phyloP scores from a whole-genome alignment of 805 yeast genomes.

The Metahyphopichia silvanorum region DNA sequence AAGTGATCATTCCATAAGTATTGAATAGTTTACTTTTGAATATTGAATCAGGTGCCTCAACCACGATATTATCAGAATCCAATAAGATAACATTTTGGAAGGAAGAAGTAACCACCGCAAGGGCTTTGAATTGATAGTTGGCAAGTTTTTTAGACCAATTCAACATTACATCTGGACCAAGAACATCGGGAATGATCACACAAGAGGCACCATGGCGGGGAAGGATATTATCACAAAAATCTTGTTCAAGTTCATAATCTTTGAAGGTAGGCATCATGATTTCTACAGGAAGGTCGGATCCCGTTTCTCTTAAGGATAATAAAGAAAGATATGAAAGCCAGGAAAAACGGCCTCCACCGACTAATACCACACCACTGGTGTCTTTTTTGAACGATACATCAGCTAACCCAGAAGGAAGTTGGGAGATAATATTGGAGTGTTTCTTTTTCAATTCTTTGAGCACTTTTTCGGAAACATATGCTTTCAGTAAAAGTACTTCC shows the following conservation, averaged over 20 bases:
- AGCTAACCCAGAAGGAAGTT: conserved; percentile 20
- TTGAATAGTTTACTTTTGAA: conserved; percentile 27
- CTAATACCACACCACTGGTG: conserved; percentile 28
- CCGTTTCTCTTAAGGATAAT: conserved; percentile 30
- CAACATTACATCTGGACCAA: conserved; percentile 51
- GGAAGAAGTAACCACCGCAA: conserved; percentile 41
- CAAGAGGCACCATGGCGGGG: conserved; percentile 66
- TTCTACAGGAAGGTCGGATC: conserved; percentile 38
- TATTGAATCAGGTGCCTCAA: conserved; percentile 27
- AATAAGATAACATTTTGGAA: conserved; percentile 31
- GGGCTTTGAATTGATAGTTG: conserved; percentile 67
- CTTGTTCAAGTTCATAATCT: conserved; percentile 29
- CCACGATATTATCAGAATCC: conserved; percentile 32
- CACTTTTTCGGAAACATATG: conserved; percentile 19
- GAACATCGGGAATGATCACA: conserved; percentile 45
- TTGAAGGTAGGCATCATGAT: conserved; percentile 30
- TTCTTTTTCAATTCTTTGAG: conserved; percentile 17
- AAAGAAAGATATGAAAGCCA: conserved; percentile 34
- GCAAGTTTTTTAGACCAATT: conserved; percentile 38
- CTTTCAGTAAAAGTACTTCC: conserved; percentile 21
- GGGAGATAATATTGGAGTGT: conserved; percentile 16
- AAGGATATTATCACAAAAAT: conserved; percentile 55
- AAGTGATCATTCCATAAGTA: conserved; percentile 32
- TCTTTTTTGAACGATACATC: conserved; percentile 16
- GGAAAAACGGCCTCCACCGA: conserved; percentile 34